Evolutionary conservation across 345 rosid species (phyloP).

Genomic region (Camelina laxa): DNA sequence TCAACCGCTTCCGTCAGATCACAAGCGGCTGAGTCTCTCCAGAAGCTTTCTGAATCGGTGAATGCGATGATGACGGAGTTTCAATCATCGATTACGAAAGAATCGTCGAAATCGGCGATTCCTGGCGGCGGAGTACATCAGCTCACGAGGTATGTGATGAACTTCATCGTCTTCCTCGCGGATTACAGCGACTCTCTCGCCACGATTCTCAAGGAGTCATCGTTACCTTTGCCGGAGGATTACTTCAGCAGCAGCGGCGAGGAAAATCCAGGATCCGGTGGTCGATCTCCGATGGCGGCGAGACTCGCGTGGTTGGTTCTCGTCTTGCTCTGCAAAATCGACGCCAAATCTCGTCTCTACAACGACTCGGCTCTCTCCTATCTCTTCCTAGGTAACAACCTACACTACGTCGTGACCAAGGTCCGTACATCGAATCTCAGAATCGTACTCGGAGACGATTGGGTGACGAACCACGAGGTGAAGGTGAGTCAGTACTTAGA

Average conservation of each 20-base stretch:
- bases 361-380: conserved; percentile 39
- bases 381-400: conserved; percentile 61
- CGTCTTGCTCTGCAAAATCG: conserved; percentile 44
- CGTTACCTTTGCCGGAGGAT: conserved; percentile 55
- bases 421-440: conserved; percentile 57
- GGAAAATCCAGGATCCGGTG: conserved; percentile 30
- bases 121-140: conserved; percentile 90
- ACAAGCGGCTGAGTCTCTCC: conserved; percentile 58
- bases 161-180: conserved; percentile 70
- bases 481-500: conserved; percentile 60
- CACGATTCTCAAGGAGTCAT: conserved; percentile 63
- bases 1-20: conserved; percentile 54
- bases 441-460: conserved; percentile 61
- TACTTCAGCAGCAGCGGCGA: conserved; percentile 45
- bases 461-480: conserved; percentile 61
- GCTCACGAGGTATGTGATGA: conserved; percentile 87
- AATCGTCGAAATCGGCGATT: conserved; percentile 55
- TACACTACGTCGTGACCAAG: conserved; percentile 64
- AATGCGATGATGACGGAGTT: conserved; percentile 63
- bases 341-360: conserved; percentile 46
- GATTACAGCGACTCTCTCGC: conserved; percentile 67
- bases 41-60: conserved; percentile 60
- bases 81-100: conserved; percentile 70
- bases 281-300: conserved; percentile 33
- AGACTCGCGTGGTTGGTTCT: conserved; percentile 42